Base-by-base conservation (phyloP, 2,329 filamentous ascomycete genomes). In the Elsinoe necatrix region DNA sequence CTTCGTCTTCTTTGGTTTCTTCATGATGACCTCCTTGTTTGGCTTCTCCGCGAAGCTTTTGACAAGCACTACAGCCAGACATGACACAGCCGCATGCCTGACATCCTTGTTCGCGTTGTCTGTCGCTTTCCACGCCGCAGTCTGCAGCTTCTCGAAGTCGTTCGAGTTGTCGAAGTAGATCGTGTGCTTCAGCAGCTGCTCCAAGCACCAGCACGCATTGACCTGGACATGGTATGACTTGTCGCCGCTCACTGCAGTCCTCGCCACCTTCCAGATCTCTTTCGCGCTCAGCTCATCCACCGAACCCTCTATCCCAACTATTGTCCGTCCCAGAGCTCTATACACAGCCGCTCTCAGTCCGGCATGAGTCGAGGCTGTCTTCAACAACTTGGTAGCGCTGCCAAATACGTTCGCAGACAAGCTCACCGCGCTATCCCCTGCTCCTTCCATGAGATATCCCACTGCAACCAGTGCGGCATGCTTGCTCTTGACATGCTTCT, bases 261-360 rank as follows among this genome's bases (percentile, higher is more conserved):
- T 84, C 23, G 84, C 86, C 68, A 92, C 87, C 71, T 96, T 98
- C 89, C 90, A 97, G 14, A 95, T 82, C 68, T 96, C 91, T 66
- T 90, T 83, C n/a, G 87, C 87, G 35, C 91, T 78, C 56, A 75
- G 77, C 70, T 98, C 93, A 64, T 98, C 93, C 64, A 92, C 78
- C 59, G 88, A 89, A 4, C 78, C 77, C 56, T 81, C 80, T 25
- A 96, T 82, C 69, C 91, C 92, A 58, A 78, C 79, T 23, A 85
- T 78, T 39, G 96, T 80, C 72, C 90, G 91, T 41, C 81, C 83
- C 50, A 95, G 72, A 0, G 89, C 82, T 43, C 77, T 80, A 66
- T 95, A 89, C 20, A 90, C 78, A 16, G 88, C 84, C 14, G 87
- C 88, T 59, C 91, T 83, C 56, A 95, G 74, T 0, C 91, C 93